Evolutionary conservation across 257 asterid species (phyloP), one percentile per base, ranked within the genome.

Genomic region (Solanum clarkiae): DNA sequence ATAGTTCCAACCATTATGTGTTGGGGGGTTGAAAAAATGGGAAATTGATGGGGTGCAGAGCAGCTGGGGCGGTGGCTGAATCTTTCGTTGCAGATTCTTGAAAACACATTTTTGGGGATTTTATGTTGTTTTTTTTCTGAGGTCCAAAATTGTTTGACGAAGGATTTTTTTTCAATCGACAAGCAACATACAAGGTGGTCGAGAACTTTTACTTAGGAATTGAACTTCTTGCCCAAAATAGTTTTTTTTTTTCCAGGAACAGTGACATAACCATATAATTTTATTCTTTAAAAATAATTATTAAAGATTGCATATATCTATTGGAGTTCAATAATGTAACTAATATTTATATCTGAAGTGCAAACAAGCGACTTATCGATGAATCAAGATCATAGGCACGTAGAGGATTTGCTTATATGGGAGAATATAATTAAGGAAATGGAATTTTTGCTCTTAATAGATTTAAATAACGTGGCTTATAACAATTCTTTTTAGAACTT

Each of bases 1-100:
- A 84, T 69, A 60, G 91, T 85, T 63, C 89, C 89, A 49, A 85
- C 90, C 93, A 92, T 92, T 84, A 82, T 85, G 36, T 22, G 44
- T 13, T 47, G 6, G 36, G 40, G 17, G 57, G 18, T 7, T 24
- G 44, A 49, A 44, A 72, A 47, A n/a, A 8, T 15, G 15, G 82
- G 82, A 49, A 77, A 26, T 51, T 51, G 82, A 51, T 77, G 62
- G 63, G 26, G 82, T 8, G 14, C 24, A 75, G 62, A 51, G 59
- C 4, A 74, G 42, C 3, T 7, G 59, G 7, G 24, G n/a, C 8
- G 26, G 1, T 51, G 82, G 17, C 63, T 77, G 82, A 51, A 77
- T 77, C 82, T 26, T 77, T 63, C 15, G 42, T 32, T 69, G 71
- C 79, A 83, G 79, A 57, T 66, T 69, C 79, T 29, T 79, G 55